phyloP scores from a whole-genome alignment of 176 grass and related monocot species.

The Avena sativa region DNA sequence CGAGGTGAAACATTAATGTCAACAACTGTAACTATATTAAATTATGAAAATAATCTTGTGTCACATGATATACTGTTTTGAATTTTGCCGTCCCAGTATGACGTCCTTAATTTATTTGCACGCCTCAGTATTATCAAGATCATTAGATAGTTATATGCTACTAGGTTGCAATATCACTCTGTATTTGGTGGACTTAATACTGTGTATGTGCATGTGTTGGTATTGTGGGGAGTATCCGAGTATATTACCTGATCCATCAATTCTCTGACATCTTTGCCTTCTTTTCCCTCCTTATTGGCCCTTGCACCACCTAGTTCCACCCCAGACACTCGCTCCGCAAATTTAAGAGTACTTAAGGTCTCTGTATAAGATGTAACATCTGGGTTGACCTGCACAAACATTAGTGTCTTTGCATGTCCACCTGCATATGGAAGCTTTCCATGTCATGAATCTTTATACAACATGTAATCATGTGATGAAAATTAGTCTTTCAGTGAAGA shows the following conservation, averaged over 20 bases:
- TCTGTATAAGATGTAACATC: conserved; percentile 78
- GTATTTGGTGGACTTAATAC: conserved; percentile 10
- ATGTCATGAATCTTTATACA: conserved; percentile 35
- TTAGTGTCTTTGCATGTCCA: conserved; percentile 89
- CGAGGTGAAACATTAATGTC: conserved; percentile 16
- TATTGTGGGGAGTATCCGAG: not conserved
- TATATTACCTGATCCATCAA: conserved; percentile 70
- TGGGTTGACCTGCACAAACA: conserved; percentile 93
- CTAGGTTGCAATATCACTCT: conserved; percentile 5
- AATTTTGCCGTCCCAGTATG: conserved; percentile 8
- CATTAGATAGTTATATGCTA: conserved; percentile 6
- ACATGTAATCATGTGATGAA: conserved; percentile 8
- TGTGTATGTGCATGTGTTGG: not conserved
- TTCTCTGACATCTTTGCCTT: conserved; percentile 80
- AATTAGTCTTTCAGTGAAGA: conserved; percentile 35
- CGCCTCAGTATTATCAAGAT: not conserved
- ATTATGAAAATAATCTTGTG: not conserved
- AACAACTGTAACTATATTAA: conserved; percentile 20
- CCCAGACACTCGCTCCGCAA: conserved; percentile 84
- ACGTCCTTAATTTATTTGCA: conserved; percentile 30
- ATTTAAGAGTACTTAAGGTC: conserved; percentile 81
- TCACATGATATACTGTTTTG: conserved; percentile 10
- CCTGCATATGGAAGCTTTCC: conserved; percentile 51
- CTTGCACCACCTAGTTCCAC: conserved; percentile 78
- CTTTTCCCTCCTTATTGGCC: conserved; percentile 82